Evolutionary conservation across 192 early-diverging fungal genomes (phyloP).

Genomic region (Coemansia sp.): DNA sequence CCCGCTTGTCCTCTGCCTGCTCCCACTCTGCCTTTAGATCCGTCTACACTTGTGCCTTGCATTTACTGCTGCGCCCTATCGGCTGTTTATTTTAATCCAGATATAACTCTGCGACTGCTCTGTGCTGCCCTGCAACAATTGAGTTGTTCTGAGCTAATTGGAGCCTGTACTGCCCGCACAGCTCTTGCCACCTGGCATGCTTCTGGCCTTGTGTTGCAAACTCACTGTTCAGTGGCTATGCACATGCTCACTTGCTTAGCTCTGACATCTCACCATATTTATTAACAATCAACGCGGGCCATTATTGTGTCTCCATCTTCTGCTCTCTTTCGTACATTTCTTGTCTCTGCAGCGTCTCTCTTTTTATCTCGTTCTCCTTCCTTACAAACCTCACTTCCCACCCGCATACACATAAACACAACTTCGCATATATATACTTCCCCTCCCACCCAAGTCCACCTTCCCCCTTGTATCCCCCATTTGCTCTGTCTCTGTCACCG

Average conservation of each 20-base stretch:
- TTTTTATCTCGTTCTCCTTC: conserved; percentile 12
- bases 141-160: not conserved
- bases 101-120: not conserved
- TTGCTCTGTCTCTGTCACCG: conserved; percentile 4
- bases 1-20: not conserved
- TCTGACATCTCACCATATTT: conserved; percentile 40
- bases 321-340: conserved; percentile 8
- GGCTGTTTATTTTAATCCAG: not conserved
- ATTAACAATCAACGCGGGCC: conserved; percentile 28
- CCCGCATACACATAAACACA: conserved; percentile 12
- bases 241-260: conserved; percentile 22
- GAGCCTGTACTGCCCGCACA: not conserved
- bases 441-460: not conserved
- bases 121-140: not conserved
- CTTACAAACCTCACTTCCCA: not conserved
- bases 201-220: conserved; percentile 11
- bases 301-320: conserved; percentile 5
- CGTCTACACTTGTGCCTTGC: not conserved
- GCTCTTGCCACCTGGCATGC: not conserved
- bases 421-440: conserved; percentile 6
- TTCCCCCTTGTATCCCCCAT: not conserved
- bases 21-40: not conserved
- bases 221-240: conserved; percentile 13
- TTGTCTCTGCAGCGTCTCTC: conserved; percentile 10
- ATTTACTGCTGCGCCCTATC: not conserved